These are phyloP conservation scores for Gossypium davidsonii DNA, from an alignment of 441 rosid species.

Conservation along the genomic window DNA sequence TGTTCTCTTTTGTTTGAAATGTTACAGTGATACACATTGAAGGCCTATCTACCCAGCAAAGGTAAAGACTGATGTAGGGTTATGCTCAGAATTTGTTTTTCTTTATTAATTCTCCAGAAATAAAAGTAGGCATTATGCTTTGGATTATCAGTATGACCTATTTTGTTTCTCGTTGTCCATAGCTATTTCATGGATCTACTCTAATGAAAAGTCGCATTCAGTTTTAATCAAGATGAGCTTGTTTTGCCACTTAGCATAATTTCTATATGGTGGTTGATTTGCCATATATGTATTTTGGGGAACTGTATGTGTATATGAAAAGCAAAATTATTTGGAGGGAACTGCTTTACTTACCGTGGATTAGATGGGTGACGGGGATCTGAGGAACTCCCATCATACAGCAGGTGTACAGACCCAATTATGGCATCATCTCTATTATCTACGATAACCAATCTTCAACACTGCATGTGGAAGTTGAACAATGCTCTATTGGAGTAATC, in stretches of 20 bases:
- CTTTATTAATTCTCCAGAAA: slow-evolving; percentile 20
- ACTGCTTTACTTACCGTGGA: not conserved
- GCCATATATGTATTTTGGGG: not conserved
- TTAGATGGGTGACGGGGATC: not conserved
- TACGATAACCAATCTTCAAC: too few relatives aligned
- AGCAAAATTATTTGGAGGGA: not conserved
- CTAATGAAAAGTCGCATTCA: not conserved
- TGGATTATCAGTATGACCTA: not conserved
- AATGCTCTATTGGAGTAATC: too few relatives aligned
- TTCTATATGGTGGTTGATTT: not conserved
- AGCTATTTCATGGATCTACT: not conserved
- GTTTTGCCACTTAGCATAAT: not conserved
- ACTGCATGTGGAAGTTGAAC: too few relatives aligned
- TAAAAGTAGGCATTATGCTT: not conserved
- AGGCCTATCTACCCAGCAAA: not conserved
- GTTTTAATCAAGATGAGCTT: not conserved
- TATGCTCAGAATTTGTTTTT: slow-evolving; percentile 6
- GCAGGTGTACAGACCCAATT: not conserved
- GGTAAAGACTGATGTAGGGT: slow-evolving; percentile 15
- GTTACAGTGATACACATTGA: not conserved
- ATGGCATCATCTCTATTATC: too few relatives aligned
- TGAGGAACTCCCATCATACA: not conserved
- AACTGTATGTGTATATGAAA: not conserved
- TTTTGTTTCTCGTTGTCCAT: not conserved
- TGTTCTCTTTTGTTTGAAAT: not conserved